Conservation (phyloP, 108 stramenopile species). For the Discostella stelligeroides region DNA sequence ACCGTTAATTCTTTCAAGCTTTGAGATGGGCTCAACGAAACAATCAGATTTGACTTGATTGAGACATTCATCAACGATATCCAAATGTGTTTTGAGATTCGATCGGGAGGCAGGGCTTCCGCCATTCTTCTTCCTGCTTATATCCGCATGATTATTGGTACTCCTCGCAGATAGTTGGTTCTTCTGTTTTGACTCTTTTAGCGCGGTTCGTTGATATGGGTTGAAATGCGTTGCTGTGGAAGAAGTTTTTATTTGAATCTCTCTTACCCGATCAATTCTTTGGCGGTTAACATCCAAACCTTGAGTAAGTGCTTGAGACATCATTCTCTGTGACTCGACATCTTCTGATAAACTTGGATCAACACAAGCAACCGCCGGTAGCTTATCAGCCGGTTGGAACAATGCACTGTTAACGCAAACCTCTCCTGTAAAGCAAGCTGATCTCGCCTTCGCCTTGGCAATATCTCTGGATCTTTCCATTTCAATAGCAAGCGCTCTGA, state of each 20-base stretch:
- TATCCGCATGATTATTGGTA: constrained; percentile 6
- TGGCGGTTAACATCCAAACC: constrained; percentile 16
- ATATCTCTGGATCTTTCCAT: constrained; percentile 24
- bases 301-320: constrained; percentile 27
- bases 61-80: constrained; percentile 11
- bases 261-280: constrained; percentile 21
- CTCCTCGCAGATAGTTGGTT: constrained; percentile 13
- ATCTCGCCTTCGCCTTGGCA: constrained; percentile 20
- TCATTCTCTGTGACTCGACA: constrained; percentile 19
- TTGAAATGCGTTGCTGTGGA: constrained; percentile 3
- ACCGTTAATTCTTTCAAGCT: constrained; percentile 16
- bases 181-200: constrained; percentile 28
- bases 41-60: constrained; percentile 26
- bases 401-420: constrained; percentile 22
- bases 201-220: constrained; percentile 12
- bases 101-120: not conserved
- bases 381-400: constrained; percentile 11
- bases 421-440: constrained; percentile 23
- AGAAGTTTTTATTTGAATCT: constrained; percentile 8
- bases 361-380: not conserved
- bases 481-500: constrained; percentile 25
- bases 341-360: constrained; percentile 14
- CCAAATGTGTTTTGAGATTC: constrained; percentile 5
- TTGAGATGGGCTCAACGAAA: constrained; percentile 15
- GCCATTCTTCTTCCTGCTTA: not conserved